phyloP scores from a whole-genome alignment of 306 rosid genomes.

The Gillenia trifoliata region DNA sequence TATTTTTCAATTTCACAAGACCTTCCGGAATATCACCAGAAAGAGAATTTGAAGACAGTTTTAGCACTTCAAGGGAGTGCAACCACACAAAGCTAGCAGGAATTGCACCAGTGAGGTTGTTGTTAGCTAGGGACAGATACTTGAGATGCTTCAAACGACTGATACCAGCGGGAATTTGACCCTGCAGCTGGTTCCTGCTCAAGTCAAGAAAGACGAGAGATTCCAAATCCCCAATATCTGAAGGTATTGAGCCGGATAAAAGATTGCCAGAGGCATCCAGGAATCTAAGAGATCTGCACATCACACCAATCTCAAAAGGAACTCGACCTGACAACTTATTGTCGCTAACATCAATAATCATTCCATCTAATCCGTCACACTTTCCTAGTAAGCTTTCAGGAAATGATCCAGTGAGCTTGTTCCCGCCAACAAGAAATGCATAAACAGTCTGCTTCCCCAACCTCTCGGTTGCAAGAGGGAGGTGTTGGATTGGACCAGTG shows the following conservation, averaged over 20 bases:
- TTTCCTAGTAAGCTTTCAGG: slow-evolving; percentile 18
- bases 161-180: slow-evolving; percentile 24
- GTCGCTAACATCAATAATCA: slow-evolving; percentile 26
- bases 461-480: slow-evolving; percentile 11
- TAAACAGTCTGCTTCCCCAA: slow-evolving; percentile 14
- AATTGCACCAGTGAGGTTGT: slow-evolving; percentile 31
- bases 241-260: slow-evolving; percentile 23
- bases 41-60: slow-evolving; percentile 31
- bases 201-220: slow-evolving; percentile 32
- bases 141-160: slow-evolving; percentile 30
- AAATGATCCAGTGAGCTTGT: slow-evolving; percentile 23
- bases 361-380: slow-evolving; percentile 23
- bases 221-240: slow-evolving; percentile 22
- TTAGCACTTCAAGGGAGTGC: slow-evolving; percentile 27
- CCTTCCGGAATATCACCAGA: slow-evolving; percentile 33
- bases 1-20: slow-evolving; percentile 22
- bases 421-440: slow-evolving; percentile 34
- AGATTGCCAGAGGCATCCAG: slow-evolving; percentile 31
- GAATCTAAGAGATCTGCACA: slow-evolving; percentile 21
- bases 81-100: slow-evolving; percentile 25
- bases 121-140: slow-evolving; percentile 33
- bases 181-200: slow-evolving; percentile 32
- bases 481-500: slow-evolving; percentile 25
- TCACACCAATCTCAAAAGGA: slow-evolving; percentile 14
- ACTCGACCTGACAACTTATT: slow-evolving; percentile 27